phyloP scores from a whole-genome alignment of 805 yeast species.

The Saccharomycopsis fibuligera region DNA sequence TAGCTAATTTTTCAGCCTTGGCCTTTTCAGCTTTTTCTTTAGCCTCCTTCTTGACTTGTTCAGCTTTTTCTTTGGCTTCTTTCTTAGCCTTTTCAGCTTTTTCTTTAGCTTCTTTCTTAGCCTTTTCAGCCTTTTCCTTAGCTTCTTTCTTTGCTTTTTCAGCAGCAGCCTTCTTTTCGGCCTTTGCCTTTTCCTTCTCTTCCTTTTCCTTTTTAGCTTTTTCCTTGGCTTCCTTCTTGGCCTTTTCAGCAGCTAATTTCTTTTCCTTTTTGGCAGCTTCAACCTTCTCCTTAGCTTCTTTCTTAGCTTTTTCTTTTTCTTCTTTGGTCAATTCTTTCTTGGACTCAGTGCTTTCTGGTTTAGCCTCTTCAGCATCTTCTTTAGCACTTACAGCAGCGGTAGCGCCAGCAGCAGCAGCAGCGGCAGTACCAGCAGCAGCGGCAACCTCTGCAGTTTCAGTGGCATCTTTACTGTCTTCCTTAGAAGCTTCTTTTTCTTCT shows the following conservation, averaged over 20 bases:
- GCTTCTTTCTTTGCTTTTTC: conserved; percentile 13
- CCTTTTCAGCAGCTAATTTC: neutral
- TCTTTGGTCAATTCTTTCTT: conserved; percentile 1
- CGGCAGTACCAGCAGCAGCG: neutral
- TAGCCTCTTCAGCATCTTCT: conserved; percentile 1
- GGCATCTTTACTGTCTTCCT: neutral
- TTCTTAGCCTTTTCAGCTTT: neutral
- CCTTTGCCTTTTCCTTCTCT: conserved; percentile 25
- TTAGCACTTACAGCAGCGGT: neutral
- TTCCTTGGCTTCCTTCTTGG: conserved; percentile 7
- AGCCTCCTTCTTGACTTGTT: neutral
- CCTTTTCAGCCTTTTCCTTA: conserved; percentile 19
- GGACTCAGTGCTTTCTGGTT: too few relatives aligned
- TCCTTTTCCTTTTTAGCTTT: conserved; percentile 3
- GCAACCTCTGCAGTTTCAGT: neutral
- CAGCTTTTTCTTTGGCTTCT: neutral
- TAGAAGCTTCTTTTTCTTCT: conserved; percentile 21
- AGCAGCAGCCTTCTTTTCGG: conserved; percentile 28
- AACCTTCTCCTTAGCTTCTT: neutral
- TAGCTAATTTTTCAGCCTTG: conserved; percentile 1
- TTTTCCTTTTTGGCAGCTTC: too few relatives aligned
- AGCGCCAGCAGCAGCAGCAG: neutral
- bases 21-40: neutral
- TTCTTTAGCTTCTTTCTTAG: conserved; percentile 1
- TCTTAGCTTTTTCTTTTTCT: neutral